A percentile compares a stretch with the other conserved stretches of the same genome.
phyloP scores from a whole-genome alignment of 106 monocot species.

The Vanilla planifolia region DNA sequence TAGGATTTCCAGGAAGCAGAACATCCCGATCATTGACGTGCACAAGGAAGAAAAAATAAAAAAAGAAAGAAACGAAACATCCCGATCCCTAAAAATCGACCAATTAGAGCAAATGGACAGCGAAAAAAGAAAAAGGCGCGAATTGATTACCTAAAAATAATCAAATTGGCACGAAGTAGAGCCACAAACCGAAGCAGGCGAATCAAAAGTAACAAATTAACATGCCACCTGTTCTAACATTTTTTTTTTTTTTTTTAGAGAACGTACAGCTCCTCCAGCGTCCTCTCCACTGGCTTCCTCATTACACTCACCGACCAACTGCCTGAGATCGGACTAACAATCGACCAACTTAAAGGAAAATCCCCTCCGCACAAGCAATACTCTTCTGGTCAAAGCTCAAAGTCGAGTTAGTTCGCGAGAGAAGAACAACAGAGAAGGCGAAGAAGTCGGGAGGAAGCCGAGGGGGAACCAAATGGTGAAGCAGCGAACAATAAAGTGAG shows the following conservation, averaged over 20 bases:
- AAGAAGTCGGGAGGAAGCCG: neutral
- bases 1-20: neutral
- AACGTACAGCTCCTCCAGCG: constrained; percentile 43
- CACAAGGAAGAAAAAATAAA: neutral
- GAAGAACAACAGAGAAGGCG: neutral
- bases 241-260: constrained; percentile 14
- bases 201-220: constrained; percentile 14
- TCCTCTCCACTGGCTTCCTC: constrained; percentile 22
- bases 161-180: neutral
- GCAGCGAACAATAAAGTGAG: neutral
- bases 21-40: neutral
- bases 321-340: constrained; percentile 2
- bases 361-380: neutral
- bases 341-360: neutral
- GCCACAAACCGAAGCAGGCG: constrained; percentile 10
- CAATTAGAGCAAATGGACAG: neutral
- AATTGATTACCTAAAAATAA: neutral
- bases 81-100: constrained; percentile 2
- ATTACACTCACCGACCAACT: constrained; percentile 10
- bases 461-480: neutral
- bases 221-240: constrained; percentile 37
- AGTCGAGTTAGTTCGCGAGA: neutral
- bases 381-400: neutral
- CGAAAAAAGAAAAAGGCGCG: neutral
- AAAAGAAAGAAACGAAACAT: neutral